Evolutionary conservation across 169 alveolate genomes (phyloP), one percentile per base, ranked within the genome.

Genomic region (Cyclospora cayetanensis): DNA sequence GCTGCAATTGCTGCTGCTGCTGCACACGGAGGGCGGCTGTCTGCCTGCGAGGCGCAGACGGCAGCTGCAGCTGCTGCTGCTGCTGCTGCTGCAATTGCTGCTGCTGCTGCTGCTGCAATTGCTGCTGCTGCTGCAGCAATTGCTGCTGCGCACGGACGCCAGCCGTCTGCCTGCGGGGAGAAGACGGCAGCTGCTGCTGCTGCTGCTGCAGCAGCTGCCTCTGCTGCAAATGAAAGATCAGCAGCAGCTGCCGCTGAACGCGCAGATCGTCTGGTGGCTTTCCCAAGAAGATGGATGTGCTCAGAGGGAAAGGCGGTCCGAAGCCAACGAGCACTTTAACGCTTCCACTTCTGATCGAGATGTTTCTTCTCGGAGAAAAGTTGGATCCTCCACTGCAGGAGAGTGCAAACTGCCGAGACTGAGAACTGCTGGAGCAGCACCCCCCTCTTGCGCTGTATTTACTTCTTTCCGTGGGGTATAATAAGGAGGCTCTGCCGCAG

Each of bases 101-200:
- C 60, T 22, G 60, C 25, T 46, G 60, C 60, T 46, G 60, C 60
- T 46, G 60, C 20, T 46, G 91, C 92, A 96, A 95, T 41, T 80
- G 77, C 50, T 53, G 92, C 52, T n/a, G 31, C 4, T 29, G 60
- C 39, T 55, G 76, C 76, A n/a, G n/a, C n/a, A n/a, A n/a, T n/a
- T 20, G 34, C 90, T 29, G 63, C 39, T 29, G 74, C 20, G 18
- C 43, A 12, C 22, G 41, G 18, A 3, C 0, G 77, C 25, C 77
- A 20, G 52, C 52, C 80, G 22, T 5, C 77, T 34, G 29, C 80
- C 46, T 2, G 3, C 80, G 18, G 12, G 7, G 80, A 4, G n/a
- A 4, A 9, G 50, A 9, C 80, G 46, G 41, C 80, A 18, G 50
- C 90, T 31, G 63, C 86, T 1, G 63, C 86, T 29, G 42, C 42